Evolutionary conservation across 1,284 basidiomycete species (phyloP), one percentile per base, ranked within the genome.

Genomic region (Schizophyllum amplum): DNA sequence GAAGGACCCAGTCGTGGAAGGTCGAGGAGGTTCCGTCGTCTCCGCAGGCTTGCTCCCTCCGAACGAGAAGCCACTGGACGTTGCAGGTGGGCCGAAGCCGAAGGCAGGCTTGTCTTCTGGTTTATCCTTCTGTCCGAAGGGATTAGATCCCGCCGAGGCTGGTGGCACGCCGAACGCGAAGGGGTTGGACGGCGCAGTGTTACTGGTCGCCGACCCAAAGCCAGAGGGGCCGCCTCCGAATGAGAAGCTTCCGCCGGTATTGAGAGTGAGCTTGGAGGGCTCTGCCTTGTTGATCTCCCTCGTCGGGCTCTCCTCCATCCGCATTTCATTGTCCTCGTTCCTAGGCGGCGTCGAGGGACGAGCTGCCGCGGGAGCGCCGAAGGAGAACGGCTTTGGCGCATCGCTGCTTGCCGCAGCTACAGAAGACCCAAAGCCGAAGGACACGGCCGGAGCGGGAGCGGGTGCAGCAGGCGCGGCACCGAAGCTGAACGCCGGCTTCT

Each of bases 241-340:
- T 0, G 77, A 68, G 58, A 83, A 83, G 23, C 66, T 67, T 51
- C 59, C 57, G n/a, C 54, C 54, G 22, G 57, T 56, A 46, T 65
- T 70, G n/a, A 75, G 65, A 1, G 70, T 71, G 20, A 73, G 74
- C 57, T 71, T 72, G 15, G 48, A 24, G 25, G 70, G 61, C 59
- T 65, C 65, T 23, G 69, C 62, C 62, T 70, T 66, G 64, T 71
- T 61, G 64, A 60, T 56, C 67, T 59, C 65, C 57, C 85, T 74
- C 3, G 75, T 80, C 1, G 84, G 84, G 60, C 84, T 87, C 68
- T 87, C 84, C 51, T 87, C 84, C 84, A 87, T 87, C 52, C 70
- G 78, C 63, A 84, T 78, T 60, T 83, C 84, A 55, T 80, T 75
- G 51, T 79, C 79, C 51, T 69, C 71, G 54, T 68, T 72, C 64